Base-by-base conservation (phyloP, 768 basidiomycete genomes). In the Panaeolus cyanescens region DNA sequence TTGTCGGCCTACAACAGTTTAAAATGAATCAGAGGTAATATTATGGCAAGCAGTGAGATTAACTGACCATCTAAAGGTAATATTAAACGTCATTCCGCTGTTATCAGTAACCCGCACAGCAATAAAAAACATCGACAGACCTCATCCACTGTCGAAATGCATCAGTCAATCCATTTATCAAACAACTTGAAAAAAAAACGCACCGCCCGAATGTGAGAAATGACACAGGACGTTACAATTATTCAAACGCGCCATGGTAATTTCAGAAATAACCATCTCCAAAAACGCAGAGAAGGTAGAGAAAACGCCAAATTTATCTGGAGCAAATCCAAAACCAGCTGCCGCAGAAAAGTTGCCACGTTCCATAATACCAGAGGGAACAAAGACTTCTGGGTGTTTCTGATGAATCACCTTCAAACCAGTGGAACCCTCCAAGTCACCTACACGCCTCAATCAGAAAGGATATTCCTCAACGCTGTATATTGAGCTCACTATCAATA, bases 171-270 rank as follows among this genome's bases (percentile, higher is more conserved):
- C n/a, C n/a, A n/a, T n/a, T n/a, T n/a, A n/a, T n/a, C n/a, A n/a
- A n/a, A 34, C 53, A 13, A n/a, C 33, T 0, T 58, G n/a, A 39
- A 42, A 37, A 56, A 22, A 34, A 25, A 30, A 75, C 83, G 57
- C 71, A 89, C 88, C 87, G 63, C 93, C 93, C 22, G 92, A 89
- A 75, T 95, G 93, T 22, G 92, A 94, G 79, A 94, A 95, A 76
- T 95, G 93, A 68, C 83, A 89, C 22, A 95, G 83, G 8, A 95
- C 88, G 69, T 95, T 95, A 80, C 91, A 91, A 67, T 90, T 82
- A 74, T 95, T 95, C 72, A 95, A 74, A 57, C 93, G 85, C n/a
- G 93, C 93, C 93, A 95, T 95, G 10, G 93, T 95, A 56, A 94
- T 77, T 73, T 95, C 93, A 4, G 92, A 93, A 58, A 95, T 74